These are phyloP conservation scores for Saccharum hybrid DNA, from an alignment of 202 grass and related monocot genomes.

Conservation along the genomic window DNA sequence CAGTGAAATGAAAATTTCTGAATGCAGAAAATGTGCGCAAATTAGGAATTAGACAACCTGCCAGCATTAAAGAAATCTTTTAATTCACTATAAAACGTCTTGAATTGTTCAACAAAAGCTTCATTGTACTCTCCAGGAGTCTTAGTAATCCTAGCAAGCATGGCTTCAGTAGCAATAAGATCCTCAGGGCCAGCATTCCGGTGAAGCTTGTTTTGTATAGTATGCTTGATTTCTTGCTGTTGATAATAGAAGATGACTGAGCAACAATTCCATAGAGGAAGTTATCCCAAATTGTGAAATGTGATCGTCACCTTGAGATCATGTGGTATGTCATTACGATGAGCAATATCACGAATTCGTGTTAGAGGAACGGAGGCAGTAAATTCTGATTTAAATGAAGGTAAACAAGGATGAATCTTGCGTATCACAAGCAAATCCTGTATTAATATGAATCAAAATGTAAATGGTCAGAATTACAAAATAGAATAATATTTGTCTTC, in stretches of 20 bases:
- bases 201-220: conserved; percentile 99
- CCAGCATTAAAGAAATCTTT: conserved; percentile 99
- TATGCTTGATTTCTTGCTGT: conserved; percentile 99
- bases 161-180: conserved; percentile 96
- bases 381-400: conserved; percentile 99
- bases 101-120: conserved; percentile 88
- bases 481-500: conserved; percentile 21
- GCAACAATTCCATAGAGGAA: conserved; percentile 28
- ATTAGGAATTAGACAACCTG: conserved; percentile 66
- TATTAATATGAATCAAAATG: conserved; percentile 29
- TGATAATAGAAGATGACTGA: conserved; percentile 46
- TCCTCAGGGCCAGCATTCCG: conserved; percentile 97
- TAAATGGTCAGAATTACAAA: conserved; percentile 24
- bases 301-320: conserved; percentile 78
- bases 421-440: conserved; percentile 82
- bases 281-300: conserved; percentile 25
- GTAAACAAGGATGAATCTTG: conserved; percentile 90
- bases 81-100: conserved; percentile 84
- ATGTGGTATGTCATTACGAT: conserved; percentile 94
- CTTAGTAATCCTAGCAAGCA: conserved; percentile 85
- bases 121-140: conserved; percentile 76
- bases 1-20: conserved; percentile 9
- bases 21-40: conserved; percentile 34
- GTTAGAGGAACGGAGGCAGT: conserved; percentile 97
- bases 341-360: conserved; percentile 97